Evolutionary conservation across 2,329 filamentous ascomycete genomes (phyloP).

Genomic region (Epichloe elymi): DNA sequence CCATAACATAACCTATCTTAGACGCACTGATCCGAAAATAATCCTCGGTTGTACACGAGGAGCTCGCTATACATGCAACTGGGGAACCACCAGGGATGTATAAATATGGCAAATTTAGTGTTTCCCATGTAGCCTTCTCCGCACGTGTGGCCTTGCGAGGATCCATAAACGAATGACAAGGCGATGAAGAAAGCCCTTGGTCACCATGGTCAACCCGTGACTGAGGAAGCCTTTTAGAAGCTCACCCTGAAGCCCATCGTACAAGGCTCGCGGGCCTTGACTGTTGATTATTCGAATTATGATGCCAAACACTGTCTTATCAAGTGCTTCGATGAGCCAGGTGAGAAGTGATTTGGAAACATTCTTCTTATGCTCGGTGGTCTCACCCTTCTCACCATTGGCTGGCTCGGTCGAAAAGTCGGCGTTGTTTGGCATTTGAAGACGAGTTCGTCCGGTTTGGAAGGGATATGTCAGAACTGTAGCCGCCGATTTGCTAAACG

Average conservation of each 20-base stretch:
- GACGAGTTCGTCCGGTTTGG: constrained; percentile 67
- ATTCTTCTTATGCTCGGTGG: constrained; percentile 1
- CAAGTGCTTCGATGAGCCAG: constrained; percentile 13
- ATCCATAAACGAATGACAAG: constrained; percentile 63
- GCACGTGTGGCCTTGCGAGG: constrained; percentile 21
- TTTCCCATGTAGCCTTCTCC: constrained; percentile 8
- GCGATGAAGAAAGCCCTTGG: constrained; percentile 66
- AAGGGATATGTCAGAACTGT: constrained; percentile 74
- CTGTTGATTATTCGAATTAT: constrained; percentile 43
- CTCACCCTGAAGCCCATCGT: constrained; percentile 64
- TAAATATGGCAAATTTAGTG: not conserved
- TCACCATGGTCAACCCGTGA: constrained; percentile 77
- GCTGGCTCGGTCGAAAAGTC: constrained; percentile 2
- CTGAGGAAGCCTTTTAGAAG: constrained; percentile 73
- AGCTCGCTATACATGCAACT: not conserved
- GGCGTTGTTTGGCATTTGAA: constrained; percentile 44
- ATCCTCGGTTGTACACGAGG: not conserved
- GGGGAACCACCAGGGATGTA: not conserved
- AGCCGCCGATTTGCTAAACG: constrained; percentile 65
- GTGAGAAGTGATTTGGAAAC: constrained; percentile 2
- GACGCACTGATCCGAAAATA: not conserved
- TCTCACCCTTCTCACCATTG: constrained; percentile 5
- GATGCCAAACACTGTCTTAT: constrained; percentile 47
- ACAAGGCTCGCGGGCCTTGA: constrained; percentile 58
- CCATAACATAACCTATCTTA: not conserved